phyloP scores from a whole-genome alignment of 371 early-diverging fungal genomes.

The Mortierella sp. region DNA sequence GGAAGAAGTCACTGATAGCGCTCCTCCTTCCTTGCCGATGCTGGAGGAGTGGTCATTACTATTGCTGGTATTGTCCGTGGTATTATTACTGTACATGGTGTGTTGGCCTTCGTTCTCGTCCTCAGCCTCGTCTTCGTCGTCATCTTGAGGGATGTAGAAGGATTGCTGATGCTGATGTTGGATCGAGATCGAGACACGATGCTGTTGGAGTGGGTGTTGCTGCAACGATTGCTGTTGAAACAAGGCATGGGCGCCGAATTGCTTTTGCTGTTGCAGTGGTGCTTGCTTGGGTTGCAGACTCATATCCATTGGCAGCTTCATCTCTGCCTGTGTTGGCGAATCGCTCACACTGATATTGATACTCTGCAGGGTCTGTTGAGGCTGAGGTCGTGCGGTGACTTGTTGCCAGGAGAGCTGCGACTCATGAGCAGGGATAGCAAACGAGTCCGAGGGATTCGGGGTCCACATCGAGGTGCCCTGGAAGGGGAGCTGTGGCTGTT shows the following conservation, averaged over 20 bases:
- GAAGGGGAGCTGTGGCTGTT: constrained; percentile 5
- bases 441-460: constrained; percentile 28
- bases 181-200: constrained; percentile 32
- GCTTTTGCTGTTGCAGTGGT: constrained; percentile 24
- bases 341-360: constrained; percentile 40
- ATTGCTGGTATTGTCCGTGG: background rate
- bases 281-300: background rate
- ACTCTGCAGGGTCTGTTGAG: constrained; percentile 24
- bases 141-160: constrained; percentile 50
- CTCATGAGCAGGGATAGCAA: constrained; percentile 16
- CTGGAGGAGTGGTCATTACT: background rate
- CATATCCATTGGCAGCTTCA: constrained; percentile 5
- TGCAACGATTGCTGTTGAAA: constrained; percentile 36
- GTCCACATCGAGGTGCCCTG: constrained; percentile 36
- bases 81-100: constrained; percentile 9
- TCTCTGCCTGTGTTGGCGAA: constrained; percentile 18
- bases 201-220: constrained; percentile 34
- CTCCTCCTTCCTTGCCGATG: background rate
- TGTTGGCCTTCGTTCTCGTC: constrained; percentile 3
- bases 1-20: background rate
- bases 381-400: constrained; percentile 10
- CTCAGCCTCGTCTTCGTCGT: constrained; percentile 16
- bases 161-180: constrained; percentile 48
- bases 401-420: constrained; percentile 15
- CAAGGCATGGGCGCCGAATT: constrained; percentile 23